Conservation (phyloP, 139 green algal genomes). For the Chlamydomonas urium region DNA sequence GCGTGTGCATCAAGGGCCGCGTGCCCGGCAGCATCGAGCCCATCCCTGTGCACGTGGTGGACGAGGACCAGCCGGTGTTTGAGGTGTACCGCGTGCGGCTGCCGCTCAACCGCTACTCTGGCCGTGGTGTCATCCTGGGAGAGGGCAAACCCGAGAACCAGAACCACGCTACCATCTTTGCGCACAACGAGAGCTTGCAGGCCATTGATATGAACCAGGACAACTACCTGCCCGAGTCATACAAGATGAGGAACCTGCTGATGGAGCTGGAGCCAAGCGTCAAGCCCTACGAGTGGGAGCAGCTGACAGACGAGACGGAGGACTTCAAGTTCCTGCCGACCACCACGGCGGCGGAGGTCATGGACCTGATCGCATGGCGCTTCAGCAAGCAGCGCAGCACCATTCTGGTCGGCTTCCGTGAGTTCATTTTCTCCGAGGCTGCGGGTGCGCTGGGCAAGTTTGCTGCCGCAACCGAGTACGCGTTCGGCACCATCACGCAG, state of each 20-base stretch:
- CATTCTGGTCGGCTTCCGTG: conserved; percentile 42
- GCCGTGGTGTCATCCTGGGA: conserved; percentile 60
- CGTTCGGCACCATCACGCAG: conserved; percentile 79
- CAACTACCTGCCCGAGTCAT: conserved; percentile 76
- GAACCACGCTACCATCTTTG: conserved; percentile 83
- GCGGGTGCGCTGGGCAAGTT: conserved; percentile 65
- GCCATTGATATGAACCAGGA: conserved; percentile 66
- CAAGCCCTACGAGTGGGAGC: background rate
- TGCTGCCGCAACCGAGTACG: conserved; percentile 74
- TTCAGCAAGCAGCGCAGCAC: background rate
- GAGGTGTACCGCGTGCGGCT: conserved; percentile 34
- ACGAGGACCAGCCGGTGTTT: conserved; percentile 25
- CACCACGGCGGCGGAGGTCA: background rate
- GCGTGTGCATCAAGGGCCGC: conserved; percentile 22
- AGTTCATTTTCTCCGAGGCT: conserved; percentile 46
- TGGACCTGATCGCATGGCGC: background rate
- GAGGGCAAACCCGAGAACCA: conserved; percentile 93
- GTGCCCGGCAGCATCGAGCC: conserved; percentile 27
- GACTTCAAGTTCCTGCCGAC: conserved; percentile 12
- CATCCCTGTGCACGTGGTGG: conserved; percentile 14
- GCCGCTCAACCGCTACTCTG: conserved; percentile 42
- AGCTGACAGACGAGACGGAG: conserved; percentile 34
- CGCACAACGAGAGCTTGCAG: conserved; percentile 48
- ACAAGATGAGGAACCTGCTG: conserved; percentile 67
- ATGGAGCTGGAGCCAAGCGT: conserved; percentile 29